A percentile compares a stretch with the other conserved stretches of the same genome.
These are phyloP conservation scores for Plasmodium cynomolgi DNA, from an alignment of 169 alveolate species.

Conservation along the genomic window DNA sequence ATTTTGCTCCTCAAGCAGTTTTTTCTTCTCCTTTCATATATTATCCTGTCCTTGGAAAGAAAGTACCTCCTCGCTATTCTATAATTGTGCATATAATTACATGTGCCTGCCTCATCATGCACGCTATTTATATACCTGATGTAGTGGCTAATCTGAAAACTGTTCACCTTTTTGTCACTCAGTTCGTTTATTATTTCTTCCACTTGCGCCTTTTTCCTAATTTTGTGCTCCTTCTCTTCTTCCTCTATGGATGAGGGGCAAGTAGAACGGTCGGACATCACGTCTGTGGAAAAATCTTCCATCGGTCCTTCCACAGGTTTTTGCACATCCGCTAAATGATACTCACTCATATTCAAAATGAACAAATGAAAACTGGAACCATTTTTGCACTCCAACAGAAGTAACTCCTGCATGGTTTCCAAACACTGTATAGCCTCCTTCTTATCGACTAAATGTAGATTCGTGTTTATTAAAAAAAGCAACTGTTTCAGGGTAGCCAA, in stretches of 20 bases:
- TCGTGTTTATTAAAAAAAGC: slow-evolving; percentile 29
- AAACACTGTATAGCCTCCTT: slow-evolving; percentile 16
- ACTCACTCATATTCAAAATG: slow-evolving; percentile 17
- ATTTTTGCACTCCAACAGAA: background rate
- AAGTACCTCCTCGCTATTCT: background rate
- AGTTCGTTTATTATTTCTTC: background rate
- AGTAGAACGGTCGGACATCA: background rate
- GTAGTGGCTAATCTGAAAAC: background rate
- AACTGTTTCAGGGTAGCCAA: background rate
- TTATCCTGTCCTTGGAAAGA: slow-evolving; percentile 39
- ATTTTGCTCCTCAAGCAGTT: background rate
- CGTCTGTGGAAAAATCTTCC: background rate
- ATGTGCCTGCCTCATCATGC: background rate
- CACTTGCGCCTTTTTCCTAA: background rate
- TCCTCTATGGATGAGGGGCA: background rate
- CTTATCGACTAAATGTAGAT: slow-evolving; percentile 9
- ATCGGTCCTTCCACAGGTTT: background rate
- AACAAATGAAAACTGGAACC: slow-evolving; percentile 41
- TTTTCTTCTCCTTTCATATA: slow-evolving; percentile 26
- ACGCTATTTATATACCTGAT: slow-evolving; percentile 46
- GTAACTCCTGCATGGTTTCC: background rate
- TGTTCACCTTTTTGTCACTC: background rate
- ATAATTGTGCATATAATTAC: background rate
- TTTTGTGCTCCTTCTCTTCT: background rate
- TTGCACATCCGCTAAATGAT: background rate